Evolutionary conservation across 2,329 filamentous ascomycete genomes (phyloP).

Genomic region (Graphilbum fragrans): DNA sequence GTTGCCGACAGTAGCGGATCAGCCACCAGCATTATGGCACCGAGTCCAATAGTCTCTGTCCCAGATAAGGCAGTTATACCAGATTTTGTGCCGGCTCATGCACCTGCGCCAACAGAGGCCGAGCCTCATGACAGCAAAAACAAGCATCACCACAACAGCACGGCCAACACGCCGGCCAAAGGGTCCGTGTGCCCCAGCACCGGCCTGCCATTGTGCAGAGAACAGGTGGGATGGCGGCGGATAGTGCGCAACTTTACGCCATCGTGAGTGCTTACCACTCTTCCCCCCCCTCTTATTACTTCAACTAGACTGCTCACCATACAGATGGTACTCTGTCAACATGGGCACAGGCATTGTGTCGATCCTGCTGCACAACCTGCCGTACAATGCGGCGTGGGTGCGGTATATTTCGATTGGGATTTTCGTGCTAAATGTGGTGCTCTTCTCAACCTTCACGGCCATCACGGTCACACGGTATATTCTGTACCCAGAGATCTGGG

Average conservation of each 20-base stretch:
- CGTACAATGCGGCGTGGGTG: conserved; percentile 41
- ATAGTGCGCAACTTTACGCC: conserved; percentile 32
- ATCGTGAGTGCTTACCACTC: conserved; percentile 19
- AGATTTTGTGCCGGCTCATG: too few species aligned
- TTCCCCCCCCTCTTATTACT: background rate
- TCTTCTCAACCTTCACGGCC: conserved; percentile 38
- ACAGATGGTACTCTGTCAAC: conserved; percentile 35
- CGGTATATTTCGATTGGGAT: conserved; percentile 40
- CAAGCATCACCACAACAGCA: too few species aligned
- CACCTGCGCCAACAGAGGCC: too few species aligned
- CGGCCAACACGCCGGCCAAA: too few species aligned
- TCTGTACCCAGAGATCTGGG: conserved; percentile 49
- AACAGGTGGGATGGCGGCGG: conserved; percentile 18
- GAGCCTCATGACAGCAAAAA: too few species aligned
- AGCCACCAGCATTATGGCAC: too few species aligned
- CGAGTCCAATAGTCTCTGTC: too few species aligned
- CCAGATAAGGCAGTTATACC: too few species aligned
- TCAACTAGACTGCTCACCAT: background rate
- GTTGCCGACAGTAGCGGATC: too few species aligned
- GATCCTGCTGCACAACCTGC: conserved; percentile 43
- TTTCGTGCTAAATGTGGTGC: conserved; percentile 40
- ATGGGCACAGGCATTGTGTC: conserved; percentile 55
- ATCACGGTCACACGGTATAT: conserved; percentile 44
- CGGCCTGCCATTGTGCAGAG: conserved; percentile 1
- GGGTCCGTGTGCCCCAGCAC: background rate